Evolutionary conservation across 768 basidiomycete species (phyloP), one percentile per base, ranked within the genome.

Genomic region (Suillus spraguei): DNA sequence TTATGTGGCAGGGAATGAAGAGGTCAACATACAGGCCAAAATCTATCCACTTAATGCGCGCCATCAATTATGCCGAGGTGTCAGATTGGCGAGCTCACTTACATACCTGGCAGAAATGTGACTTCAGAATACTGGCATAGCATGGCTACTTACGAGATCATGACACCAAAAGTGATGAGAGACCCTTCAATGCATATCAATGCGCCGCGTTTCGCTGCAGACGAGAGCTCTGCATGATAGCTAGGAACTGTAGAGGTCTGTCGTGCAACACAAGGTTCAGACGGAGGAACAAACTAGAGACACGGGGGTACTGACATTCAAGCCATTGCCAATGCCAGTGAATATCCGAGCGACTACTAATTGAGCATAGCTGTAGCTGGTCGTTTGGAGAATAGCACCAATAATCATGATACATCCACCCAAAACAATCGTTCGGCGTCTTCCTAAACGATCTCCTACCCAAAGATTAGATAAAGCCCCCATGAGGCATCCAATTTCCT

Each of bases 141-240:
- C 8, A 59, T 59, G 4, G 2, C 17, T 0, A 82, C 85, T 77
- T 73, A 88, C 78, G 85, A 83, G 60, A 87, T 73, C 81, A 84
- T 85, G 69, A 88, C 81, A 53, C 87, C 87, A 69, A 85, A 85
- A 0, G 85, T 85, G 66, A 88, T 87, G 20, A 87, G 73, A 69
- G 81, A 84, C 4, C 87, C 87, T 71, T 88, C 86, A 60, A 89
- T 81, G 81, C 87, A 85, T 60, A 89, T 86, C 62, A 88, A 75
- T 61, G 83, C 82, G 24, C 88, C 88, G 55, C 88, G 77, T 61
- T 79, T 79, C 36, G 85, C 79, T 5, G 86, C 82, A 5, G 85
- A 81, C 2, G 88, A 87, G 68, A 86, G 87, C 72, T 90, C 88
- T 0, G 86, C 84, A 63, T 87, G 86, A 69, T 88, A 90, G 11